Percentiles rank a stretch among this genome's conserved stretches.
Evolutionary conservation across 2,329 filamentous ascomycete species (phyloP).

Genomic region (Fusarium siculi): DNA sequence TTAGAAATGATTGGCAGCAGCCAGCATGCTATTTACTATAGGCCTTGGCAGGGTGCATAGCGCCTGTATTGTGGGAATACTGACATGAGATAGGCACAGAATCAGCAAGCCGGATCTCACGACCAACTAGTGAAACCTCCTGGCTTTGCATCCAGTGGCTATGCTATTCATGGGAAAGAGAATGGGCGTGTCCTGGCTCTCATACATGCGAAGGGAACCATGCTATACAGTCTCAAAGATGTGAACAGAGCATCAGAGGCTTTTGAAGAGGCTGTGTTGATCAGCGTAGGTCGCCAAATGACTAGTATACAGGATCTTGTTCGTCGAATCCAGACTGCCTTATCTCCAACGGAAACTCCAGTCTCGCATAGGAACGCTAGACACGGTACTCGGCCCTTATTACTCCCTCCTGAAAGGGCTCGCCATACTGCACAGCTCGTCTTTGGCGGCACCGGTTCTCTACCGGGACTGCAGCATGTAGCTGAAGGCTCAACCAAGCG

Average conservation of each 20-base stretch:
- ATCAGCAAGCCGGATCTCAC: slow-evolving; percentile 34
- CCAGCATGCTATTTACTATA: slow-evolving; percentile 14
- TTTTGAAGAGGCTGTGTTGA: slow-evolving; percentile 94
- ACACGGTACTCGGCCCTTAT: slow-evolving; percentile 63
- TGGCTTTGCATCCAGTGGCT: slow-evolving; percentile 66
- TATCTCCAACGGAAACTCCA: slow-evolving; percentile 56
- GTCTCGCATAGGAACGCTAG: slow-evolving; percentile 18
- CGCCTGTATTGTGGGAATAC: slow-evolving; percentile 26
- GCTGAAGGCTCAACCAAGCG: slow-evolving; percentile 76
- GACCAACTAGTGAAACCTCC: slow-evolving; percentile 34
- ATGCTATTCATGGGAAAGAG: slow-evolving; percentile 83
- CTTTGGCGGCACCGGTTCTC: slow-evolving; percentile 78
- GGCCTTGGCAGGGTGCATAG: slow-evolving; percentile 8
- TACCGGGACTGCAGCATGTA: slow-evolving; percentile 80
- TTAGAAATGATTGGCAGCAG: background rate
- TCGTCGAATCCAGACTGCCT: slow-evolving; percentile 76
- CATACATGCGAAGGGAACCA: slow-evolving; percentile 97
- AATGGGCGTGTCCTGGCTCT: slow-evolving; percentile 94
- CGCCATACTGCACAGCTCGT: slow-evolving; percentile 84
- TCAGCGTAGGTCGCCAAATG: slow-evolving; percentile 79
- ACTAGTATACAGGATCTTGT: slow-evolving; percentile 83
- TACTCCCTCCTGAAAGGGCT: slow-evolving; percentile 86
- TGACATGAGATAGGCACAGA: slow-evolving; percentile 40
- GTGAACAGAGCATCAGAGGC: slow-evolving; percentile 83
- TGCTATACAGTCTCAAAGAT: slow-evolving; percentile 91